These are phyloP conservation scores for Isatis tinctoria DNA, from an alignment of 345 rosid genomes.

Conservation along the genomic window DNA sequence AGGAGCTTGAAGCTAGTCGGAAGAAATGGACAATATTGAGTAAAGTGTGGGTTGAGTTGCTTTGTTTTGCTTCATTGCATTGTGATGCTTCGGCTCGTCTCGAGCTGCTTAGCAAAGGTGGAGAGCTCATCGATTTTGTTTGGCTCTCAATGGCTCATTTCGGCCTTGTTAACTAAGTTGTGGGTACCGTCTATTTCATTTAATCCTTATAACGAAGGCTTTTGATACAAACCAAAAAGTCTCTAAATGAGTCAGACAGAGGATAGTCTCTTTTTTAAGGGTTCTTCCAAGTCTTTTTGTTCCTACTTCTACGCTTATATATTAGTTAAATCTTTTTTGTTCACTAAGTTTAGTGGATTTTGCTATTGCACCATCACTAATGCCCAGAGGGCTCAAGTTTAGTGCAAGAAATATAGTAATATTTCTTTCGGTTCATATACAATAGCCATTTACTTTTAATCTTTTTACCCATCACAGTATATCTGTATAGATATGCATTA, in stretches of 20 bases:
- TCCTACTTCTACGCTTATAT: not conserved
- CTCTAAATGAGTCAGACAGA: no score
- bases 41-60: conserved; percentile 8
- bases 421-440: not conserved
- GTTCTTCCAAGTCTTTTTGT: no score
- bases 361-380: no score
- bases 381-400: not conserved
- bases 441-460: no score
- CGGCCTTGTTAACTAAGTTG: conserved; percentile 24
- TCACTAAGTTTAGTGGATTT: no score
- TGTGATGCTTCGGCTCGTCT: conserved; percentile 25
- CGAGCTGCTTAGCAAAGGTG: conserved; percentile 36
- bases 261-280: no score
- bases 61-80: not conserved
- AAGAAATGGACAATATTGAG: conserved; percentile 6
- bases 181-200: no score
- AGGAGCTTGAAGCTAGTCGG: not conserved
- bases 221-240: no score
- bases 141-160: conserved; percentile 51
- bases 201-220: no score
- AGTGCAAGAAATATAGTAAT: conserved; percentile 4
- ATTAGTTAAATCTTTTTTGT: no score
- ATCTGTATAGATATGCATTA: not conserved
- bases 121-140: conserved; percentile 42
- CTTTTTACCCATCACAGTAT: not conserved